phyloP scores from a whole-genome alignment of 768 basidiomycete species.

The Lepiota subincarnata region DNA sequence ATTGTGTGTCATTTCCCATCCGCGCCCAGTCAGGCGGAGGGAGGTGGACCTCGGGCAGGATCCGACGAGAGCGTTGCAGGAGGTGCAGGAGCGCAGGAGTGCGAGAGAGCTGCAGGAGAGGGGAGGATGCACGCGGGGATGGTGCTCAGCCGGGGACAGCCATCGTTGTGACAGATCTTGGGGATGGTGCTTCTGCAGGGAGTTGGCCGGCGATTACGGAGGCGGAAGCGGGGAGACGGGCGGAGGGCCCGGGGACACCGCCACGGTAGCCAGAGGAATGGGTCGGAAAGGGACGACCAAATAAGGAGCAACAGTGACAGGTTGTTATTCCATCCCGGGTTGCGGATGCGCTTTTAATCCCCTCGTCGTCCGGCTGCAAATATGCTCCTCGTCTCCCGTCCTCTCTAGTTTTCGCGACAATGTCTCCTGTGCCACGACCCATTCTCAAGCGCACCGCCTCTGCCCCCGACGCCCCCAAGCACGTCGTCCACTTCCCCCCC shows the following conservation, averaged over 20 bases:
- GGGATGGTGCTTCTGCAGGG: constrained; percentile 1
- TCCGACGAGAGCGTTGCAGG: constrained; percentile 1
- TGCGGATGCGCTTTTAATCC: constrained; percentile 1
- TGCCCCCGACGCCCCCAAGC: constrained; percentile 20
- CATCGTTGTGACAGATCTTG: constrained; percentile 1
- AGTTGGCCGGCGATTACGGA: not conserved
- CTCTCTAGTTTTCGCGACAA: constrained; percentile 16
- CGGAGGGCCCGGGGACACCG: not conserved
- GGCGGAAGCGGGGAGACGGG: not conserved
- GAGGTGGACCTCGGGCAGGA: not conserved
- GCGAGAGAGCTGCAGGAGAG: not conserved
- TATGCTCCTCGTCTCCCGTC: constrained; percentile 1
- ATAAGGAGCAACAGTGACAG: not conserved
- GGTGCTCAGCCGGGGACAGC: constrained; percentile 7
- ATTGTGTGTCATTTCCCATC: not conserved
- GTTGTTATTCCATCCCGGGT: not conserved
- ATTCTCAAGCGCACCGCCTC: constrained; percentile 50
- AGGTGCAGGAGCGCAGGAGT: constrained; percentile 6
- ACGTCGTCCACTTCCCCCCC: constrained; percentile 49
- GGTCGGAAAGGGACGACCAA: constrained; percentile 1
- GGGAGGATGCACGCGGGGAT: constrained; percentile 5
- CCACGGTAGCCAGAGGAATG: not conserved
- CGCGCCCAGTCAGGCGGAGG: not conserved
- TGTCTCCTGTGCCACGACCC: constrained; percentile 40
- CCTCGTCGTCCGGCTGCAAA: not conserved